A percentile compares a stretch with the other conserved stretches of the same genome.
phyloP scores from a whole-genome alignment of 805 yeast genomes.

The Yarrowia bubula region DNA sequence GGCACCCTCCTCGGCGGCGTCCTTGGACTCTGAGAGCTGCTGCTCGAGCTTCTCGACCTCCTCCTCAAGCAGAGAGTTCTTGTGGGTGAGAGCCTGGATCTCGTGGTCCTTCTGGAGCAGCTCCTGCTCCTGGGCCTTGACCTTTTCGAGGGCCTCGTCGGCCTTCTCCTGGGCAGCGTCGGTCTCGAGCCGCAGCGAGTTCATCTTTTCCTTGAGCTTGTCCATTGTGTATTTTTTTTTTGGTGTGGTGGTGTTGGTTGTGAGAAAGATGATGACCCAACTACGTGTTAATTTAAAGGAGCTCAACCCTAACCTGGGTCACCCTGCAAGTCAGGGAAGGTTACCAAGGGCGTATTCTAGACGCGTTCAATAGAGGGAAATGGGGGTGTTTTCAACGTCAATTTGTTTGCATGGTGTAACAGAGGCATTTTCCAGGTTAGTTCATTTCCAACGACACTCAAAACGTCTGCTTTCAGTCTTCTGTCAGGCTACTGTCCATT shows the following conservation, averaged over 20 bases:
- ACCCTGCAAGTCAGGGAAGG: no score
- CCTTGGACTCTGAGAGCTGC: slow-evolving; percentile 72
- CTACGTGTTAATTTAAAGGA: slow-evolving; percentile 26
- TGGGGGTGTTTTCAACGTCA: no score
- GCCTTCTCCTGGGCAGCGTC: slow-evolving; percentile 97
- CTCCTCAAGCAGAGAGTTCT: slow-evolving; percentile 83
- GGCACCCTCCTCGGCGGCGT: slow-evolving; percentile 86
- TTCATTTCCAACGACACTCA: background rate
- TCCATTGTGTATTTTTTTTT: slow-evolving; percentile 42
- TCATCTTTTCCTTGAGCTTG: slow-evolving; percentile 64
- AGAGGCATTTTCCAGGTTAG: background rate
- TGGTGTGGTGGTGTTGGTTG: slow-evolving; percentile 5
- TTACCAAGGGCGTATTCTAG: no score
- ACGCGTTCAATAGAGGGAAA: no score
- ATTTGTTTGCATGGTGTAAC: background rate
- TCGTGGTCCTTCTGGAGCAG: slow-evolving; percentile 90
- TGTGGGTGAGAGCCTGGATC: slow-evolving; percentile 87
- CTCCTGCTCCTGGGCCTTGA: slow-evolving; percentile 91
- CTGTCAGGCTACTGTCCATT: no score
- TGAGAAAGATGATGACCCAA: slow-evolving; percentile 24
- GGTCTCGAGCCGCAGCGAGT: slow-evolving; percentile 86
- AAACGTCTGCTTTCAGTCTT: background rate
- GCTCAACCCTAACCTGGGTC: slow-evolving; percentile 8
- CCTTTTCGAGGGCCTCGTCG: slow-evolving; percentile 75
- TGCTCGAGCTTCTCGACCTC: slow-evolving; percentile 71